Evolutionary conservation across 2,329 filamentous ascomycete genomes (phyloP).

Genomic region (Aspergillus cejpii): DNA sequence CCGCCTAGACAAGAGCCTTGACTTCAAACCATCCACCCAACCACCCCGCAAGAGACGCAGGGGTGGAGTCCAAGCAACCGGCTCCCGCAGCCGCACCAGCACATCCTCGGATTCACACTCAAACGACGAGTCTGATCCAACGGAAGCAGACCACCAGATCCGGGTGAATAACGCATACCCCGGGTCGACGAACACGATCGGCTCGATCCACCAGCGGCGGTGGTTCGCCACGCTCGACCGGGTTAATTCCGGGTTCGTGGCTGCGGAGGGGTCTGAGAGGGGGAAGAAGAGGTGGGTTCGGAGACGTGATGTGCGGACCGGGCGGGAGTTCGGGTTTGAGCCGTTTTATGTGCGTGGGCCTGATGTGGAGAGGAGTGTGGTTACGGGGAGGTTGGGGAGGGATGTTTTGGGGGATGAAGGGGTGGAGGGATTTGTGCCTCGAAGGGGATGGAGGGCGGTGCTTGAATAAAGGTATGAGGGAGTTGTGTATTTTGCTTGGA

Average conservation of each 20-base stretch:
- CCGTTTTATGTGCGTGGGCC: conserved; percentile 57
- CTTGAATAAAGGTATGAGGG: conserved; percentile 10
- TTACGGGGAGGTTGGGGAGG: conserved; percentile 55
- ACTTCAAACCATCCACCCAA: conserved; percentile 13
- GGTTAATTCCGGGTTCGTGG: conserved; percentile 52
- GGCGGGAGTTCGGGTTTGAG: conserved; percentile 39
- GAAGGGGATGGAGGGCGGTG: conserved; percentile 54
- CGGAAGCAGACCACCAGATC: conserved; percentile 52
- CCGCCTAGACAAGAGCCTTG: conserved; percentile 39
- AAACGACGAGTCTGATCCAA: neutral
- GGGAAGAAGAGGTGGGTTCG: conserved; percentile 26
- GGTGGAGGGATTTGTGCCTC: conserved; percentile 50
- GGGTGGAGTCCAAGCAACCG: conserved; percentile 2
- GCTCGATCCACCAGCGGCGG: conserved; percentile 59
- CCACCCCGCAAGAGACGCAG: conserved; percentile 21
- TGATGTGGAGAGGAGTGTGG: conserved; percentile 57
- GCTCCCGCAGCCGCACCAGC: conserved; percentile 5
- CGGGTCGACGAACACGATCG: conserved; percentile 59
- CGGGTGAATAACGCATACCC: conserved; percentile 59
- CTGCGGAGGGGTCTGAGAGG: conserved; percentile 1
- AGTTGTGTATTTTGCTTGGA: neutral
- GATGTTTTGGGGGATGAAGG: conserved; percentile 59
- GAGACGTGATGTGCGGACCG: conserved; percentile 13
- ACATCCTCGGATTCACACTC: conserved; percentile 9
- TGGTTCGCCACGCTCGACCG: conserved; percentile 63